Evolutionary conservation across 1,139 yeast genomes (phyloP), one percentile per base, ranked within the genome.

Genomic region (Groenewaldozyma sp.): DNA sequence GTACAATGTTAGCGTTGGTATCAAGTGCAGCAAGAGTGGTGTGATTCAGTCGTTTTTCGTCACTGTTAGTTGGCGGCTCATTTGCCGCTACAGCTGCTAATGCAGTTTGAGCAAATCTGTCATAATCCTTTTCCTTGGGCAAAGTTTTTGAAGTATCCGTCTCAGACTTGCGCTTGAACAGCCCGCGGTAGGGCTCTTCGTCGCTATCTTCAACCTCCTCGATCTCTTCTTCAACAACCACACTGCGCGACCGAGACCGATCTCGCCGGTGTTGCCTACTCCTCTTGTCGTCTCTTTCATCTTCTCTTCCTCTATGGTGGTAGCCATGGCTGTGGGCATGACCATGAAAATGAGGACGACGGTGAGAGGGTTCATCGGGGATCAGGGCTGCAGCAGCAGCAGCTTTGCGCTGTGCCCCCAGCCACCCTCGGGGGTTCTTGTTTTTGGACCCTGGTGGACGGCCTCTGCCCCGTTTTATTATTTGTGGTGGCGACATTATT

Each of bases 121-220:
- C 58, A n/a, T 76, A 60, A 47, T 78, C 86, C 2, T 60, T 54
- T 4, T 55, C 56, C 1, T 70, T 68, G 0, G 93, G 93, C 37
- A 73, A 71, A 0, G 91, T 80, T 40, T 70, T 63, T 44, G 66
- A 65, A 2, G 84, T 81, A 35, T 66, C 71, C 28, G 84, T 78
- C 34, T 78, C 81, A 5, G 73, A 71, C n/a, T 16, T 19, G 41
- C 68, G 76, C 1, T 70, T 63, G 24, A 82, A 56, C 0, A 80
- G 64, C 0, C 93, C 93, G 42, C 79, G 65, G 52, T 76, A 82
- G 0, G 91, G 91, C 32, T 49, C 54, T 35, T 49, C 53, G 38
- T 50, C 55, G 24, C 45, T 39, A 24, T 49, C 55, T n/a, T 51
- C 53, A 17, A 43, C 46, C 34, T 45, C 46, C 18, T 48, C 52